A percentile compares a stretch with the other conserved stretches of the same genome.
These are phyloP conservation scores for Aureobasidium namibiae DNA, from an alignment of 2,329 filamentous ascomycete genomes.

Conservation along the genomic window DNA sequence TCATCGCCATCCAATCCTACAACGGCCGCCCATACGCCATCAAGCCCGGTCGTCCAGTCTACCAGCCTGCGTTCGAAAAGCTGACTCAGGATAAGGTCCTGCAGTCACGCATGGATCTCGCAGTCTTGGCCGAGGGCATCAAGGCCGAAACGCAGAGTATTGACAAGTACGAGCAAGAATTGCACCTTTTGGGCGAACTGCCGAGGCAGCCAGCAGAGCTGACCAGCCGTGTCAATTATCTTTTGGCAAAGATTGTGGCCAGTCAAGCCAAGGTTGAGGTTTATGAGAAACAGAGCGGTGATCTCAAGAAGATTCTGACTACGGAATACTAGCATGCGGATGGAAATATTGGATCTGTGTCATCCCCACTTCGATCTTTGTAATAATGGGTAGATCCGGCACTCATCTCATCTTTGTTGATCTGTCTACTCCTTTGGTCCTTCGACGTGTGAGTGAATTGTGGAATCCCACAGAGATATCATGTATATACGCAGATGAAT, in stretches of 20 bases:
- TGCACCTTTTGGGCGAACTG: slow-evolving; percentile 61
- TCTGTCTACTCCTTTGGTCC: background rate
- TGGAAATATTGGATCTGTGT: background rate
- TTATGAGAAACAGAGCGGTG: slow-evolving; percentile 64
- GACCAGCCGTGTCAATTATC: slow-evolving; percentile 57
- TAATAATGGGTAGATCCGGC: background rate
- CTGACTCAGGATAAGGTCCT: slow-evolving; percentile 66
- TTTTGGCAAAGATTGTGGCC: slow-evolving; percentile 63
- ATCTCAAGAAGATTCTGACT: slow-evolving; percentile 62
- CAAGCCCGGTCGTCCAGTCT: slow-evolving; percentile 76
- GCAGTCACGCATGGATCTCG: slow-evolving; percentile 59
- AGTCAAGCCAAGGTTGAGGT: slow-evolving; percentile 66
- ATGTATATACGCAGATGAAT: background rate
- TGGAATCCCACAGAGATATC: no score
- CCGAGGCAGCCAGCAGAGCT: slow-evolving; percentile 64
- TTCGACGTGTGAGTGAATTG: no score
- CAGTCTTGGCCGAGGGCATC: slow-evolving; percentile 59
- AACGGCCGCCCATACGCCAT: slow-evolving; percentile 73
- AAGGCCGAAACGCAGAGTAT: slow-evolving; percentile 67
- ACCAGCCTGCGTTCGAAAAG: slow-evolving; percentile 70
- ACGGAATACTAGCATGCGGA: slow-evolving; percentile 38
- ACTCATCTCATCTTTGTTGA: background rate
- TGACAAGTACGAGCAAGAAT: slow-evolving; percentile 69
- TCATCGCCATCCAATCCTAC: slow-evolving; percentile 65
- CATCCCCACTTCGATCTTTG: background rate